phyloP scores from a whole-genome alignment of 805 yeast species.

The Metschnikowia kunwiensis region DNA sequence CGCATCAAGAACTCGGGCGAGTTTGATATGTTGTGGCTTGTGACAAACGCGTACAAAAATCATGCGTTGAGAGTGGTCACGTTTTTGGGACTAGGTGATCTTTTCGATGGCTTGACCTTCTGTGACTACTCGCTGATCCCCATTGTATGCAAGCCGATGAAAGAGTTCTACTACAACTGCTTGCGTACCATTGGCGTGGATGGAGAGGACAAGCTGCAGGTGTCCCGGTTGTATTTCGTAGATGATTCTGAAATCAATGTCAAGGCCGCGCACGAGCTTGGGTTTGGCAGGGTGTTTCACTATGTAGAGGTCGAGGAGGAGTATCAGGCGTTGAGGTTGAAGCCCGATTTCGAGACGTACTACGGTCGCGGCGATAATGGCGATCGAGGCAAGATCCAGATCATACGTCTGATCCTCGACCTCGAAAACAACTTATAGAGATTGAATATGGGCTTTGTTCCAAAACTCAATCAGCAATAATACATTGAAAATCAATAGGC shows the following conservation, averaged over 20 bases:
- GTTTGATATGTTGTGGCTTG: constrained; percentile 79
- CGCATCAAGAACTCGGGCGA: constrained; percentile 42
- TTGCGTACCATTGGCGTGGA: constrained; percentile 59
- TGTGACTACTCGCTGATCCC: constrained; percentile 79
- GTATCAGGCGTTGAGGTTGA: constrained; percentile 29
- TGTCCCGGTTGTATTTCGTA: constrained; percentile 61
- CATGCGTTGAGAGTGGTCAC: constrained; percentile 82
- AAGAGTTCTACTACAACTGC: constrained; percentile 60
- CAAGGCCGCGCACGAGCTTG: constrained; percentile 64
- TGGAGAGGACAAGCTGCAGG: constrained; percentile 27
- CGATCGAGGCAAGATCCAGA: constrained; percentile 34
- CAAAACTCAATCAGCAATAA: too few relatives aligned
- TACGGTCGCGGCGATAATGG: constrained; percentile 35
- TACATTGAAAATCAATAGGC: too few relatives aligned
- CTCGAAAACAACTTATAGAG: constrained; percentile 28
- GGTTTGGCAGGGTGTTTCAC: constrained; percentile 71
- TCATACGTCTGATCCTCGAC: constrained; percentile 58
- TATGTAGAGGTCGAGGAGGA: constrained; percentile 70
- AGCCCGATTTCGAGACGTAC: constrained; percentile 30
- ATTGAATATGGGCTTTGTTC: background rate
- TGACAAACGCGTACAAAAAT: constrained; percentile 90
- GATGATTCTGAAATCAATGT: constrained; percentile 87
- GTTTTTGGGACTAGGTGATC: constrained; percentile 83
- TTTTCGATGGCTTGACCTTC: constrained; percentile 90
- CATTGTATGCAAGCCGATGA: constrained; percentile 88